Evolutionary conservation across 768 basidiomycete species (phyloP), one percentile per base, ranked within the genome.

Genomic region (Russula sp.): DNA sequence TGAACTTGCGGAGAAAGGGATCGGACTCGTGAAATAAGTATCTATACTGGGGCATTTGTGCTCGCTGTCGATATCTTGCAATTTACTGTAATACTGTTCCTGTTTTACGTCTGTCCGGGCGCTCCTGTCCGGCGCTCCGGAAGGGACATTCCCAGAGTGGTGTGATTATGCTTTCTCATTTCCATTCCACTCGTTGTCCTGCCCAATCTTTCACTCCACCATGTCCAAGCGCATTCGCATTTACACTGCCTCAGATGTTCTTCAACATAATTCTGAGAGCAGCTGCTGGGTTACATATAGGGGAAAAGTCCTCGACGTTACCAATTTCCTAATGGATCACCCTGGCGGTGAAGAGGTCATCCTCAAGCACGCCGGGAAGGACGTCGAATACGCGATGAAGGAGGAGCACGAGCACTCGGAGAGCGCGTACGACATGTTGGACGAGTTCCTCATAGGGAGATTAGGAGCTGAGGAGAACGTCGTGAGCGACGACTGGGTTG

Each of bases 271-370:
- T 53, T 78, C 81, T 5, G 58, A 79, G 1, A 69, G 76, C 1
- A 90, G 85, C 69, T 94, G 92, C 74, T 98, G 93, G 92, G 79
- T 98, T 56, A 81, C 89, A 2, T 85, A 85, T 73, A 79, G 79
- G 63, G 88, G 88, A 71, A 90, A 87, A 72, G 92, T 99, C 26
- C 98, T 95, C 80, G 87, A 99, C 72, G 86, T 98, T 58, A 88
- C 95, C 3, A 69, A 71, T 4, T 98, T 98, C 76, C 76, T 95
- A 2, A 71, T 81, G 58, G 94, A 96, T 78, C 94, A 97, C 73
- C 94, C 95, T 13, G 96, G 96, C 67, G 94, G 95, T 3, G 96
- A 98, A 74, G 95, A 98, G 73, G 76, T 94, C 67, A 84, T 99
- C 69, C 76, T 94, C 44, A 78, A 85, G 50, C 82, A 88, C 75